phyloP scores from a whole-genome alignment of 1,284 basidiomycete genomes.

The Dichomitus squalens region DNA sequence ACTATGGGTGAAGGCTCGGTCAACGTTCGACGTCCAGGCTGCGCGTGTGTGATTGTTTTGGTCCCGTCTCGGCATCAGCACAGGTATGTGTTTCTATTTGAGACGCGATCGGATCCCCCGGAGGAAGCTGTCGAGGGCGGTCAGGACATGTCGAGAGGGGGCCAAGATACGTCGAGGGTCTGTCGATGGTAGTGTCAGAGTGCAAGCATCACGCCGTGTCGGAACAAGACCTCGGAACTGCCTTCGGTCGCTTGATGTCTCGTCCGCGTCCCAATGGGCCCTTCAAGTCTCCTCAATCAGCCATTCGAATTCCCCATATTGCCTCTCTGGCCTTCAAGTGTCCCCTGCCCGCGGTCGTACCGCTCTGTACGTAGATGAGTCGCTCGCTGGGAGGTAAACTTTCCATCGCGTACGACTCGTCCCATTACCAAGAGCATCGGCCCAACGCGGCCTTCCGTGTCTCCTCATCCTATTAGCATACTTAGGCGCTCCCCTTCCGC shows the following conservation, averaged over 20 bases:
- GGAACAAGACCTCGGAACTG: no score
- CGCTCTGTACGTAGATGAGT: no score
- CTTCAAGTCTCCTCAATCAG: no score
- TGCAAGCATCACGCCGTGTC: no score
- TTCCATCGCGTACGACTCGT: no score
- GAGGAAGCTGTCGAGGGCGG: background rate
- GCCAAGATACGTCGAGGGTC: background rate
- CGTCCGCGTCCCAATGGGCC: no score
- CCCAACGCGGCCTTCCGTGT: background rate
- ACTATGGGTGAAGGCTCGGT: background rate
- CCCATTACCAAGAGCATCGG: background rate
- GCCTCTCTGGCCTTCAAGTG: no score
- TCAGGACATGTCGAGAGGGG: background rate
- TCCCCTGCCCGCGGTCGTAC: no score
- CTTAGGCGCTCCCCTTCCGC: background rate
- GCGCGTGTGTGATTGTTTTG: background rate
- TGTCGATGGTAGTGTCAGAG: background rate
- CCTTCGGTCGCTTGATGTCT: no score
- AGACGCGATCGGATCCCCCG: background rate
- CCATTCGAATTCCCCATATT: no score
- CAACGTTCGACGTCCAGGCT: background rate
- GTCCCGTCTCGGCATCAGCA: background rate
- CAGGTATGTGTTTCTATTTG: background rate
- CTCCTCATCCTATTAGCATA: background rate
- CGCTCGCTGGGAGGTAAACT: no score